Base-by-base conservation (phyloP, 2,329 filamentous ascomycete species). In the Aspergillus pseudotamarii region DNA sequence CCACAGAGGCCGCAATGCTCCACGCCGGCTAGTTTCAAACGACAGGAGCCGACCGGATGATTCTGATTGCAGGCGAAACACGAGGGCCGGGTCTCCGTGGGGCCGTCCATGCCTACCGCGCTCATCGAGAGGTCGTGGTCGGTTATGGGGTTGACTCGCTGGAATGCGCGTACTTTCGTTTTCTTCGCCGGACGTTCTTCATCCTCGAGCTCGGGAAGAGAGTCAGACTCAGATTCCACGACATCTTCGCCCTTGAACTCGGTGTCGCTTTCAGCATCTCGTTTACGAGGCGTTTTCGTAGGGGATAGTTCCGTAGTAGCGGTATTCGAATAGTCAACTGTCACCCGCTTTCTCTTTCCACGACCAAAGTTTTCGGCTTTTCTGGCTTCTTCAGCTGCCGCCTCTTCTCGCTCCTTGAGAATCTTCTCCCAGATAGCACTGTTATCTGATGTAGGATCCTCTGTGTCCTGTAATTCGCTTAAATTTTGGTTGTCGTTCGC, bases 351-450 rank as follows among this genome's bases (percentile, higher is more conserved):
- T 68, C 95, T 87, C 67, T 92, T 92, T 45, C 95, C 95, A 64
- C 95, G 88, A 12, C 95, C 95, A 55, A 97, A 87, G n/a, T 87
- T 87, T 75, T 96, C 88, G 56, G 88, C 84, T 63, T 89, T 88
- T 38, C 88, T 88, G 9, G 89, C 88, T 70, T 93, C 89, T 61
- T 88, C 87, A n/a, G 87, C 85, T 3, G 93, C 94, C 60, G 90
- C 88, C 48, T 87, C 88, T 76, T 96, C 92, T 66, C 95, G 89
- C 73, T 96, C 87, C 59, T 89, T 88, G 41, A 99, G 82, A 64
- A 99, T 97, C 70, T 89, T 90, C 59, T 96, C 93, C 96, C 96
- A 99, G 0, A 96, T 87, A 41, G 88, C 89, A 38, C 32, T 26
- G 16, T 86, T 84, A 71, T 89, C 89, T 11, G 89, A 83, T 0